Percentiles rank a stretch among this genome's conserved stretches.
Evolutionary conservation across 2,329 filamentous ascomycete genomes (phyloP).

Genomic region (Pestalotiopsis sp.): DNA sequence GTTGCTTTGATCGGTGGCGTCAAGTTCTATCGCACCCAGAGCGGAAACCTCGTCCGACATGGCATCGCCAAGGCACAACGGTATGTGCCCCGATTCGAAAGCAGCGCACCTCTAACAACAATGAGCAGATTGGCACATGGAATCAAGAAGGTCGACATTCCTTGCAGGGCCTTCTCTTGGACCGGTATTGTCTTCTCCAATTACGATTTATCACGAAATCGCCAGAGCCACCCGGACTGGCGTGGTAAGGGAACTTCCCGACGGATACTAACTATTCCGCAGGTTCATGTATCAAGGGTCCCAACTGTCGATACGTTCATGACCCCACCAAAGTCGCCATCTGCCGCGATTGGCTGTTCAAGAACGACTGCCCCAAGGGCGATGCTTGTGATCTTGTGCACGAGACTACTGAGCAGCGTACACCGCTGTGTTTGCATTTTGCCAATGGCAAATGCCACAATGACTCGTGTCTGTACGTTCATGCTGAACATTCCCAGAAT

Average conservation of each 20-base stretch:
- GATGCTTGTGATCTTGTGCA: constrained; percentile 89
- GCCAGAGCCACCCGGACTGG: constrained; percentile 25
- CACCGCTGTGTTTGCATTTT: constrained; percentile 88
- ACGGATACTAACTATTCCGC: constrained; percentile 44
- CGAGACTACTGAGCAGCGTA: constrained; percentile 79
- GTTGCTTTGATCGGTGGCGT: constrained; percentile 74
- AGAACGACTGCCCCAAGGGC: constrained; percentile 76
- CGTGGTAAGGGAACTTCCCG: constrained; percentile 43
- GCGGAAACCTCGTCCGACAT: constrained; percentile 81
- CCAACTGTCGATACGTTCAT: constrained; percentile 79
- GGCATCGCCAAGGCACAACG: constrained; percentile 75
- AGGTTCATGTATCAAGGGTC: constrained; percentile 88
- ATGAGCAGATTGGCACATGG: constrained; percentile 49
- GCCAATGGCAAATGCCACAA: constrained; percentile 90
- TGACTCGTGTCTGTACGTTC: constrained; percentile 81
- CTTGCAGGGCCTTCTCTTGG: constrained; percentile 73
- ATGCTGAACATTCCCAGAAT: constrained; percentile 75
- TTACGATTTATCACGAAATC: constrained; percentile 33
- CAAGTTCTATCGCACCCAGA: constrained; percentile 82
- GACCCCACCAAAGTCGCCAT: constrained; percentile 85
- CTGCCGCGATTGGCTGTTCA: constrained; percentile 85
- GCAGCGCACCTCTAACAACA: constrained; percentile 40
- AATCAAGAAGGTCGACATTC: constrained; percentile 71
- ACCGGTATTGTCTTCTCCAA: constrained; percentile 64
- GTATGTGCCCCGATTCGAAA: constrained; percentile 53